Percentiles rank a stretch among this genome's conserved stretches.
phyloP scores from a whole-genome alignment of 108 stramenopile species.

The Hondaea fermentalgiana region DNA sequence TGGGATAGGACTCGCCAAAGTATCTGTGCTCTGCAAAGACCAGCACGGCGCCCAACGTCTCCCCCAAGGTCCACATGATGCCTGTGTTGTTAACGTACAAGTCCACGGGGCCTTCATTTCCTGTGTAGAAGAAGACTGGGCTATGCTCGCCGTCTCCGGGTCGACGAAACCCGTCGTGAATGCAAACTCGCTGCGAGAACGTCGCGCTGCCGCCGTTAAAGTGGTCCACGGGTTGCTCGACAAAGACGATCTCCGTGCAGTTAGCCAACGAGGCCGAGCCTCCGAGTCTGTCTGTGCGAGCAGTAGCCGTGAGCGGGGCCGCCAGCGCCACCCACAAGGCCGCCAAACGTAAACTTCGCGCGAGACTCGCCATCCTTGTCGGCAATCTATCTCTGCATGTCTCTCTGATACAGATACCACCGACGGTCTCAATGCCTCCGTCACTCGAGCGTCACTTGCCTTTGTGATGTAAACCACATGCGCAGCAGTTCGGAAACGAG shows the following conservation, averaged over 20 bases:
- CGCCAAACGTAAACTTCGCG: too few species aligned
- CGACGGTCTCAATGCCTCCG: too few species aligned
- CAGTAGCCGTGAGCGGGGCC: too few species aligned
- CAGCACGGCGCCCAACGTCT: constrained; percentile 53
- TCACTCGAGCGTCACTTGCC: too few species aligned
- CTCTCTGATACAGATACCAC: too few species aligned
- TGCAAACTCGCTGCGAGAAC: not conserved
- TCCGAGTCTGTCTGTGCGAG: too few species aligned
- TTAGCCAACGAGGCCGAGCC: not conserved
- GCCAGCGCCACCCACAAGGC: too few species aligned
- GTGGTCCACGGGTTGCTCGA: constrained; percentile 4
- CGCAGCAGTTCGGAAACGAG: too few species aligned
- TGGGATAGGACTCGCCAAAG: constrained; percentile 53
- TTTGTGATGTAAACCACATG: too few species aligned
- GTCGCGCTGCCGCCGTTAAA: not conserved
- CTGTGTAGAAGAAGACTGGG: constrained; percentile 68
- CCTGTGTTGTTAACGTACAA: constrained; percentile 75
- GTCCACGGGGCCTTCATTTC: constrained; percentile 72
- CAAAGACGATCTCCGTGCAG: not conserved
- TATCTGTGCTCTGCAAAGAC: constrained; percentile 83
- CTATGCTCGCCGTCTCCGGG: not conserved
- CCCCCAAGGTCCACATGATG: constrained; percentile 77
- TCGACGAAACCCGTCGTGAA: not conserved
- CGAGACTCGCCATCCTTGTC: too few species aligned
- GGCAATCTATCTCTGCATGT: too few species aligned